Conservation (phyloP, 805 yeast species). For the Huiozyma naganishii region DNA sequence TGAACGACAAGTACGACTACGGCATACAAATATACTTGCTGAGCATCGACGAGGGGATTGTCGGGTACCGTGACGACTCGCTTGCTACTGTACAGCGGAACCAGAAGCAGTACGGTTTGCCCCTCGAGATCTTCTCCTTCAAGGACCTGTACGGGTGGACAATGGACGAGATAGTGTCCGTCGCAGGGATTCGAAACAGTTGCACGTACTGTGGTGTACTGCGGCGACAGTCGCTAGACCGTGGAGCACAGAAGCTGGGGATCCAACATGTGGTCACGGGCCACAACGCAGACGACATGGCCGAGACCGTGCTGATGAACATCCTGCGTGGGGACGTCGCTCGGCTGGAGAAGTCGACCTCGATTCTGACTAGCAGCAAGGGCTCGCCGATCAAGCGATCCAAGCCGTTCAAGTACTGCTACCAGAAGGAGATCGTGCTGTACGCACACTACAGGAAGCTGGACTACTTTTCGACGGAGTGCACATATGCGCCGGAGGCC, state of each 20-base stretch:
- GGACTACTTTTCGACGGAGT: slow-evolving; percentile 94
- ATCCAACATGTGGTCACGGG: slow-evolving; percentile 93
- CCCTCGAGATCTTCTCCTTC: slow-evolving; percentile 72
- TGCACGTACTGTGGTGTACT: slow-evolving; percentile 98
- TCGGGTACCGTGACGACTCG: slow-evolving; percentile 95
- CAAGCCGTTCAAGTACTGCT: slow-evolving; percentile 91
- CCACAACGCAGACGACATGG: slow-evolving; percentile 98
- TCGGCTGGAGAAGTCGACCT: slow-evolving; percentile 77
- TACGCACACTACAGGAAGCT: slow-evolving; percentile 94
- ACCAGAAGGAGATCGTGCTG: slow-evolving; percentile 92
- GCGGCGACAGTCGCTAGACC: slow-evolving; percentile 89
- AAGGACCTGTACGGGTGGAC: slow-evolving; percentile 92
- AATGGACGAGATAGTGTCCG: slow-evolving; percentile 94
- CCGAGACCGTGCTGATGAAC: slow-evolving; percentile 95
- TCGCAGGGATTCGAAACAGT: slow-evolving; percentile 86
- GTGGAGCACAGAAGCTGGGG: slow-evolving; percentile 83
- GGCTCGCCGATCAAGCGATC: slow-evolving; percentile 89
- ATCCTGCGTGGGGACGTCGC: slow-evolving; percentile 92
- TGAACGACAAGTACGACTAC: slow-evolving; percentile 81
- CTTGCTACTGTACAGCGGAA: slow-evolving; percentile 93
- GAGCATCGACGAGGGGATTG: slow-evolving; percentile 92
- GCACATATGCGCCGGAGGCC: slow-evolving; percentile 97
- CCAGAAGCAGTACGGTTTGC: slow-evolving; percentile 73
- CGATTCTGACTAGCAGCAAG: slow-evolving; percentile 68
- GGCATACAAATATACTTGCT: slow-evolving; percentile 76